A percentile compares a stretch with the other conserved stretches of the same genome.
phyloP scores from a whole-genome alignment of 352 stramenopile species.

The Peronospora belbahrii region DNA sequence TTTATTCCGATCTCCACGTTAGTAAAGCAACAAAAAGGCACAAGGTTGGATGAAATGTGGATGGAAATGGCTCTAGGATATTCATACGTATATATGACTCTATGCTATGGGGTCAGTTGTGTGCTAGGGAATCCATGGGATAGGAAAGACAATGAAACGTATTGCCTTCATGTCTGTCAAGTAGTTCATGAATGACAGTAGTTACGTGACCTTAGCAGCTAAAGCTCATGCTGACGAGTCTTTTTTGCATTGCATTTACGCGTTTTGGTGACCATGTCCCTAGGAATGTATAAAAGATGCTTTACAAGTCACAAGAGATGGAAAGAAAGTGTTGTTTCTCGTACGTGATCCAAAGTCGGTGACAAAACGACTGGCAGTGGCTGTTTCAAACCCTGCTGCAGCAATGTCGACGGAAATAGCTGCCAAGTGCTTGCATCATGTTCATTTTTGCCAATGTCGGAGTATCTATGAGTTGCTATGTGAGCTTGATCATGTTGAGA shows the following conservation, averaged over 20 bases:
- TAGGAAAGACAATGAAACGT: neutral
- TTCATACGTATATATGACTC: constrained; percentile 1
- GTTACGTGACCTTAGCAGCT: no score
- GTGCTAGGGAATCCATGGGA: constrained; percentile 3
- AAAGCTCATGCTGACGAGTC: no score
- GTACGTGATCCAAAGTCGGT: constrained; percentile 18
- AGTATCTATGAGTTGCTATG: constrained; percentile 31
- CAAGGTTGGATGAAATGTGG: constrained; percentile 8
- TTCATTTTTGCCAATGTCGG: constrained; percentile 30
- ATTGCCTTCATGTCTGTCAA: constrained; percentile 13
- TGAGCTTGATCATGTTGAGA: constrained; percentile 25
- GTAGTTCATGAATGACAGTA: no score
- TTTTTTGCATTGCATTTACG: no score
- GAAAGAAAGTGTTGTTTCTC: constrained; percentile 14
- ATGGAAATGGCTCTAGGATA: neutral
- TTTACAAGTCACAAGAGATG: constrained; percentile 9
- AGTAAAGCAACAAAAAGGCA: neutral
- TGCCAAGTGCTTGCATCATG: constrained; percentile 19
- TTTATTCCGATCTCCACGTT: constrained; percentile 27
- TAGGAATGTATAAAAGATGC: constrained; percentile 18
- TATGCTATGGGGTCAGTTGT: constrained; percentile 4
- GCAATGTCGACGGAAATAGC: constrained; percentile 11
- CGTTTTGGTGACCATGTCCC: no score
- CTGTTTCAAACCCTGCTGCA: constrained; percentile 6
- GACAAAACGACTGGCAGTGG: constrained; percentile 19